Percentiles rank a stretch among this genome's conserved stretches.
These are phyloP conservation scores for Pseudotsuga menziesii DNA, from an alignment of 75 land plant species.

Conservation along the genomic window DNA sequence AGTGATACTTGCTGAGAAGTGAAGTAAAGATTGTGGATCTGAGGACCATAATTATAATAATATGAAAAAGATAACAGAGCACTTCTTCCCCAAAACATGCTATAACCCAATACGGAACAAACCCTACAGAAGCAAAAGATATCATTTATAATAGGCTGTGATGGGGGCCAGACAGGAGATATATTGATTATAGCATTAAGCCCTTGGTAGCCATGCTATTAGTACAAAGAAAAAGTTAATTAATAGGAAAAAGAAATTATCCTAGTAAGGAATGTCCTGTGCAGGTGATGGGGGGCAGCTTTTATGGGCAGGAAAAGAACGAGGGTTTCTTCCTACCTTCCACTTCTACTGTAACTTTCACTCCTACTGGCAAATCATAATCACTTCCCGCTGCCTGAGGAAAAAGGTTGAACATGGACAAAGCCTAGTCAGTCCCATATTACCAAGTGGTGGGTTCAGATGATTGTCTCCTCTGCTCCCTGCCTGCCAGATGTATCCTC, in stretches of 20 bases:
- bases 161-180: constrained; percentile 3
- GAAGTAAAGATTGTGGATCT: constrained; percentile 10
- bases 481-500: constrained; percentile 8
- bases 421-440: not conserved
- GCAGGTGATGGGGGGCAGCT: not conserved
- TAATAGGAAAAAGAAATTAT: not conserved
- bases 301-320: not conserved
- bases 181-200: constrained; percentile 3
- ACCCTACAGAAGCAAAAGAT: not conserved
- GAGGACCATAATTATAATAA: constrained; percentile 5
- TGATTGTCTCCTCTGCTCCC: constrained; percentile 2
- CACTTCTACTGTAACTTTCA: constrained; percentile 4
- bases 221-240: constrained; percentile 10
- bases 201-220: constrained; percentile 5
- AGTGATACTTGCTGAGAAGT: constrained; percentile 7
- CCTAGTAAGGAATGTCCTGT: not conserved
- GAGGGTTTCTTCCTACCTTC: not conserved
- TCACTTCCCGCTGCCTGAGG: not conserved
- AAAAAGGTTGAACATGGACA: not conserved
- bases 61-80: constrained; percentile 1
- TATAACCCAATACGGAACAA: constrained; percentile 2
- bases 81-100: not conserved
- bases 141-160: not conserved
- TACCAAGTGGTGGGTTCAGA: not conserved
- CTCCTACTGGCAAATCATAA: not conserved